Evolutionary conservation across 345 rosid genomes (phyloP).

Genomic region (Citrus inodora): DNA sequence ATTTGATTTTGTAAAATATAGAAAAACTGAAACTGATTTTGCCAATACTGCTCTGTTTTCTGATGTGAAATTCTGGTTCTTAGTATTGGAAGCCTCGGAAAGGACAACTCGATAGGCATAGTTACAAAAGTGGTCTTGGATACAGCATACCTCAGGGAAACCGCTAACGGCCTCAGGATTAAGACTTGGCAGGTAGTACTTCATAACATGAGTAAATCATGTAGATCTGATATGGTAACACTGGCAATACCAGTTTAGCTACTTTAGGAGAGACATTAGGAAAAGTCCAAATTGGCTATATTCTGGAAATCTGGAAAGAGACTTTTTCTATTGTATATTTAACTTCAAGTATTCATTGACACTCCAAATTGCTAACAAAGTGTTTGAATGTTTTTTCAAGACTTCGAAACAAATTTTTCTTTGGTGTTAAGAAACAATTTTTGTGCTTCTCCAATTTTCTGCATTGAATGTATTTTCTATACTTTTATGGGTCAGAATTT

Average conservation of each 20-base stretch:
- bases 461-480: neutral
- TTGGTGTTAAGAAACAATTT: neutral
- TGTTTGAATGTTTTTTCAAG: neutral
- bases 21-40: slow-evolving; percentile 1
- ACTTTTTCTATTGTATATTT: neutral
- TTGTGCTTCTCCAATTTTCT: neutral
- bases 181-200: slow-evolving; percentile 94
- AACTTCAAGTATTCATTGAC: neutral
- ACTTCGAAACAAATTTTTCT: neutral
- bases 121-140: slow-evolving; percentile 87
- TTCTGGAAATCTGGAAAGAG: neutral
- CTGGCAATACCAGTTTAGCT: neutral
- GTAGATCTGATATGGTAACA: neutral
- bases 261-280: neutral
- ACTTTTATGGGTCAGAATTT: neutral
- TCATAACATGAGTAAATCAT: neutral
- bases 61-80: slow-evolving; percentile 2
- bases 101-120: slow-evolving; percentile 66
- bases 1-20: neutral
- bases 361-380: neutral
- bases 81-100: slow-evolving; percentile 96
- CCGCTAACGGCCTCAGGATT: slow-evolving; percentile 90
- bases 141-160: slow-evolving; percentile 69
- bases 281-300: neutral
- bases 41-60: neutral